Conservation (phyloP, 176 grass and related monocot genomes). For the Eragrostis nindensis region DNA sequence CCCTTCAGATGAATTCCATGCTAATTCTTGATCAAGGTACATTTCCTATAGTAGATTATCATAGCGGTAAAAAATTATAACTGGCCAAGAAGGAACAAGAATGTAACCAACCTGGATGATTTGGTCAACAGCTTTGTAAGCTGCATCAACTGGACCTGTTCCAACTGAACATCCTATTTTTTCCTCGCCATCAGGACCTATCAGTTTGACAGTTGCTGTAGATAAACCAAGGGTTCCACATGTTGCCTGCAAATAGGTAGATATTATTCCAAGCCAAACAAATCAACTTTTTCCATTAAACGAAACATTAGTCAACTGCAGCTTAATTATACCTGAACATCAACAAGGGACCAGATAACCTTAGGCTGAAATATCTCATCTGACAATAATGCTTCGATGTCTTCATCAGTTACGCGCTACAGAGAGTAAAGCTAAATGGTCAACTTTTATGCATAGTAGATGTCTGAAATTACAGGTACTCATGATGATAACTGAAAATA, state of each 20-base stretch:
- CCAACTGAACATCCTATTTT: slow-evolving; percentile 81
- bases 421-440: slow-evolving; percentile 29
- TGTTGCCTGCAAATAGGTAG: slow-evolving; percentile 55
- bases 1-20: too few relatives aligned
- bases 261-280: slow-evolving; percentile 9
- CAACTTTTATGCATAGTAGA: slow-evolving; percentile 2
- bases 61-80: background rate
- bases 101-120: slow-evolving; percentile 71
- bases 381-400: slow-evolving; percentile 86
- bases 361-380: slow-evolving; percentile 98
- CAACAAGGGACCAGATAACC: slow-evolving; percentile 90
- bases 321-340: slow-evolving; percentile 66
- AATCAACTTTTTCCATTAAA: background rate
- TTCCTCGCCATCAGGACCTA: slow-evolving; percentile 70
- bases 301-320: background rate
- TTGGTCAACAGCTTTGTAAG: slow-evolving; percentile 94
- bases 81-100: slow-evolving; percentile 16
- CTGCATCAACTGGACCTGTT: slow-evolving; percentile 94
- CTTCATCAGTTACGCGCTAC: slow-evolving; percentile 89
- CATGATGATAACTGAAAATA: background rate
- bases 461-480: background rate
- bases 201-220: slow-evolving; percentile 93
- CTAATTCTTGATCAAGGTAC: too few relatives aligned
- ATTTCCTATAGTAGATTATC: background rate
- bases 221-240: slow-evolving; percentile 92